Evolutionary conservation across 1,284 basidiomycete species (phyloP).

Genomic region (Cutaneotrichosporon sp.): DNA sequence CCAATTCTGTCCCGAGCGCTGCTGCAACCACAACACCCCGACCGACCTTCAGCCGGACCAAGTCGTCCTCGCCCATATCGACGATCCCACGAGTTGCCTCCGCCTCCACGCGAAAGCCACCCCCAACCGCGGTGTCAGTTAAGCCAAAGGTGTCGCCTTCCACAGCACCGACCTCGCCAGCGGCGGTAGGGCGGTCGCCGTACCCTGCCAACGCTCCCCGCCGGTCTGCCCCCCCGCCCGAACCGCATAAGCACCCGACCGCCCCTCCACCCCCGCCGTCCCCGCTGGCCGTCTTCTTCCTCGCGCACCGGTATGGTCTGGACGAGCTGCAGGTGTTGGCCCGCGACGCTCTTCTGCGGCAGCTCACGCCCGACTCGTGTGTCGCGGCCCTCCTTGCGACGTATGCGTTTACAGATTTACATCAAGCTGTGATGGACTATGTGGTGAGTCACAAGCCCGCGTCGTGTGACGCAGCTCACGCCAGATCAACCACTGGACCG

Average conservation of each 20-base stretch:
- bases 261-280: conserved; percentile 50
- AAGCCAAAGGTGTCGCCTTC: conserved; percentile 7
- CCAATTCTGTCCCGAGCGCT: not conserved
- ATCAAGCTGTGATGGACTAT: conserved; percentile 34
- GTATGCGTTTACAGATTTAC: conserved; percentile 36
- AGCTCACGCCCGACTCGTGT: conserved; percentile 64
- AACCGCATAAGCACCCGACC: conserved; percentile 72
- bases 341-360: conserved; percentile 67
- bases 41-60: not conserved
- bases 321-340: conserved; percentile 62
- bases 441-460: conserved; percentile 34
- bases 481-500: conserved; percentile 32
- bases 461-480: conserved; percentile 8
- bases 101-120: not conserved
- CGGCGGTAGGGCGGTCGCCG: conserved; percentile 1
- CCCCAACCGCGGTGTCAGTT: not conserved
- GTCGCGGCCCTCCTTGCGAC: conserved; percentile 59
- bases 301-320: conserved; percentile 73
- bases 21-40: not conserved
- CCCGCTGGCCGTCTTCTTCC: conserved; percentile 69
- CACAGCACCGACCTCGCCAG: conserved; percentile 36
- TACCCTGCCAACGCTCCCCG: conserved; percentile 18
- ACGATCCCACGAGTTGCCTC: conserved; percentile 2
- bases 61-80: not conserved
- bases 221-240: conserved; percentile 48